phyloP scores from a whole-genome alignment of 352 stramenopile genomes.

The Blastocystis sp. region DNA sequence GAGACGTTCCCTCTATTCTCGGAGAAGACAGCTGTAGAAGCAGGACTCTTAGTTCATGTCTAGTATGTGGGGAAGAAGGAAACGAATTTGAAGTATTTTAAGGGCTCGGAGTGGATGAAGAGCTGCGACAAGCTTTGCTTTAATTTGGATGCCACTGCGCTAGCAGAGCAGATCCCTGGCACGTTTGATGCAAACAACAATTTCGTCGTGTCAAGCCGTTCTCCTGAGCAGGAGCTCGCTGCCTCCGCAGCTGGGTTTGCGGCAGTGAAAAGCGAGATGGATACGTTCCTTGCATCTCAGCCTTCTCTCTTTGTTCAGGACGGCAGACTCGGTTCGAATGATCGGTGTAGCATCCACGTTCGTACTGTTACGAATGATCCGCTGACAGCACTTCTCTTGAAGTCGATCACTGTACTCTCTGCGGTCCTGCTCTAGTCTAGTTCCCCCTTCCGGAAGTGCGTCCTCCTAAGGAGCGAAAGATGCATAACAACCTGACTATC shows the following conservation, averaged over 20 bases:
- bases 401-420: not conserved
- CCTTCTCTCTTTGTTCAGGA: conserved; percentile 17
- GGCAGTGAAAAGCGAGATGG: conserved; percentile 16
- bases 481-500: conserved; percentile 41
- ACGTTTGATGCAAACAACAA: conserved; percentile 25
- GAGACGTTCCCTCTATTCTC: conserved; percentile 12
- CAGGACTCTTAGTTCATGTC: not conserved
- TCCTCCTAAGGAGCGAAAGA: not conserved
- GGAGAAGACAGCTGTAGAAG: not conserved
- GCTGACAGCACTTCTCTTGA: not conserved
- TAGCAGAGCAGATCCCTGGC: conserved; percentile 18
- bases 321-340: not conserved
- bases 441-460: conserved; percentile 16
- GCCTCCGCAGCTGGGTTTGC: not conserved
- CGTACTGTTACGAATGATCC: conserved; percentile 42
- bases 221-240: not conserved
- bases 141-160: not conserved
- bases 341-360: not conserved
- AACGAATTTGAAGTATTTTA: conserved; percentile 55
- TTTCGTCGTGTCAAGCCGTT: not conserved
- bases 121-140: not conserved
- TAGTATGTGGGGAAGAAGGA: conserved; percentile 49
- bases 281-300: conserved; percentile 17
- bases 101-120: conserved; percentile 49
- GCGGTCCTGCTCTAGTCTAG: not conserved